Percentiles rank a stretch among this genome's conserved stretches.
Conservation (phyloP, 176 grass and related monocot genomes). For the Urochloa ruziziensis region DNA sequence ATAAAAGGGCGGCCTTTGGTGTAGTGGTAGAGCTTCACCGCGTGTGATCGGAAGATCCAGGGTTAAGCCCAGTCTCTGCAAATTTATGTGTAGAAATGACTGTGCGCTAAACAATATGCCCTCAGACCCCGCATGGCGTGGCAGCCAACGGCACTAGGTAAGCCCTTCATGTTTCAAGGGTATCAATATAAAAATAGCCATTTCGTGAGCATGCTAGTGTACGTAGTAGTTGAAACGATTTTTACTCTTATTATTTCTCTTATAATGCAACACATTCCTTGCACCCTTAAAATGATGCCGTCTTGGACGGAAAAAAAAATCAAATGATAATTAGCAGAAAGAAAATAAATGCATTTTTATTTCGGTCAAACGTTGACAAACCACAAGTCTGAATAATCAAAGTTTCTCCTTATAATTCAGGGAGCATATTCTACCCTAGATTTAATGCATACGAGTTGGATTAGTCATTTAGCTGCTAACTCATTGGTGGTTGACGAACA, state of each 20-base stretch:
- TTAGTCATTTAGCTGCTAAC: not conserved
- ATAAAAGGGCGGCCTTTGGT: too few species aligned
- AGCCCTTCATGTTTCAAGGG: too few species aligned
- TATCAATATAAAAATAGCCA: too few species aligned
- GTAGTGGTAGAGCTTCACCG: too few species aligned
- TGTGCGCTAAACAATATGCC: too few species aligned
- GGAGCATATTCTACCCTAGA: not conserved
- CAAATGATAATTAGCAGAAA: not conserved
- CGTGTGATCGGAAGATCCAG: too few species aligned
- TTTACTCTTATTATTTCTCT: not conserved
- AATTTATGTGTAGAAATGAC: too few species aligned
- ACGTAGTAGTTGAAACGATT: too few species aligned
- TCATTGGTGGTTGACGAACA: not conserved
- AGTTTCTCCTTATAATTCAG: not conserved
- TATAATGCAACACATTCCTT: not conserved
- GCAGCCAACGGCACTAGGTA: too few species aligned
- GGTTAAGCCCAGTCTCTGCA: too few species aligned
- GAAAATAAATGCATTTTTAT: not conserved
- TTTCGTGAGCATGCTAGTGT: too few species aligned
- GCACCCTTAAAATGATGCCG: not conserved
- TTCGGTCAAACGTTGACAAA: not conserved
- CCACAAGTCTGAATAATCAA: not conserved
- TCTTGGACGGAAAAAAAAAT: not conserved
- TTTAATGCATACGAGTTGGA: not conserved
- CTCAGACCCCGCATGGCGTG: too few species aligned